Evolutionary conservation across 2,329 filamentous ascomycete genomes (phyloP).

Genomic region (Ceratocystis alfenasii): DNA sequence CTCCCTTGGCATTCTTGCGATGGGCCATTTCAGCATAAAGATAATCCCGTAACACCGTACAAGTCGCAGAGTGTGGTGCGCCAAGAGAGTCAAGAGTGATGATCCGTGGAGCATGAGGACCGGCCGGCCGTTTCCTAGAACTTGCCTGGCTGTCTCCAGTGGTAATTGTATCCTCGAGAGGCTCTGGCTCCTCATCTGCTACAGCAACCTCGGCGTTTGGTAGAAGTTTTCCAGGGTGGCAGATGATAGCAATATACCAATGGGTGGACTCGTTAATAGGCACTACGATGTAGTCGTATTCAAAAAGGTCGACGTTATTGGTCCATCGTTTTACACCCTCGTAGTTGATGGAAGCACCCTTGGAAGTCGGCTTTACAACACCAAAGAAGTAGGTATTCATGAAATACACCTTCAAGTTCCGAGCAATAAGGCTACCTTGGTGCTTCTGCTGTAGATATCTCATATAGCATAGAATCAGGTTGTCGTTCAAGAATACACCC

Average conservation of each 20-base stretch:
- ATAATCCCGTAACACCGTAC: constrained; percentile 62
- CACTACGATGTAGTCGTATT: constrained; percentile 78
- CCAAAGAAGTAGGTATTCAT: constrained; percentile 91
- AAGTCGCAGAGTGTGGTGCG: constrained; percentile 49
- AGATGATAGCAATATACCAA: constrained; percentile 94
- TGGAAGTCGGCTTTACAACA: constrained; percentile 49
- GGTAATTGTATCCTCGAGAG: not conserved
- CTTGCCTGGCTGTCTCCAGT: not conserved
- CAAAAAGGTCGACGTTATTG: constrained; percentile 68
- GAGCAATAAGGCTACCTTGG: constrained; percentile 41
- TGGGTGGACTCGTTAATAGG: constrained; percentile 80
- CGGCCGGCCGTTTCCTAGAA: constrained; percentile 24
- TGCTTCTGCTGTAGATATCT: constrained; percentile 57
- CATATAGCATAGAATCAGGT: constrained; percentile 78
- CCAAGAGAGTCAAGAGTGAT: constrained; percentile 81
- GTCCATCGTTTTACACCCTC: constrained; percentile 82
- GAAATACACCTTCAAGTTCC: constrained; percentile 56
- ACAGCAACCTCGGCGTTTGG: constrained; percentile 18
- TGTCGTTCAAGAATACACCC: constrained; percentile 83
- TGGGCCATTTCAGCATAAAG: constrained; percentile 58
- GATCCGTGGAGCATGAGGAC: constrained; percentile 52
- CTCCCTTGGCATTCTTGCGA: constrained; percentile 40
- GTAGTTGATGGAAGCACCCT: constrained; percentile 55
- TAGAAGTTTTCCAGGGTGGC: constrained; percentile 62
- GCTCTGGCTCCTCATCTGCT: not conserved